Conservation (phyloP, 306 rosid species). For the Prunus mongolica region DNA sequence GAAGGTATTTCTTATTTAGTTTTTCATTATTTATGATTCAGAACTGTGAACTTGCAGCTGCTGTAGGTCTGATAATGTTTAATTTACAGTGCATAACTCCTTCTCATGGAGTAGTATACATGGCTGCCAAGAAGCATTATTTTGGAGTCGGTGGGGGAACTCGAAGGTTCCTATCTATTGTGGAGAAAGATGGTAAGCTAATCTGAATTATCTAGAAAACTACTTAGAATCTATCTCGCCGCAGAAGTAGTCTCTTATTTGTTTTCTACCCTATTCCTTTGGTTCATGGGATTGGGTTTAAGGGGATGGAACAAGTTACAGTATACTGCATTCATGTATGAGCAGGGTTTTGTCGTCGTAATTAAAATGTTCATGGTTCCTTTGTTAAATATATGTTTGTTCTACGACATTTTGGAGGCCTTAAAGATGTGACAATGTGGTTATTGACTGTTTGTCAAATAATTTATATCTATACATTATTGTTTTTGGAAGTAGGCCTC, state of each 20-base stretch:
- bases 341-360: neutral
- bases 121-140: conserved; percentile 93
- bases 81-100: conserved; percentile 47
- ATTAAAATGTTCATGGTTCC: neutral
- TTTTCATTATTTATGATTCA: conserved; percentile 8
- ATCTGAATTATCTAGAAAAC: conserved; percentile 4
- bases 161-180: conserved; percentile 65
- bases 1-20: conserved; percentile 50
- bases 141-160: conserved; percentile 30
- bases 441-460: too few species aligned
- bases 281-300: conserved; percentile 5
- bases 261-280: neutral
- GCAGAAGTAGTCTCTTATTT: neutral
- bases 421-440: too few species aligned
- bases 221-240: neutral
- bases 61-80: conserved; percentile 17
- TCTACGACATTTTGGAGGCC: neutral
- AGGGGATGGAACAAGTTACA: neutral
- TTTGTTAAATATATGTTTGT: neutral
- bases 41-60: neutral
- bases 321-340: neutral
- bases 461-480: too few species aligned
- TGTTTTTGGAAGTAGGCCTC: too few species aligned
- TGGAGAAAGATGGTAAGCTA: conserved; percentile 78
- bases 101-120: conserved; percentile 63